Base-by-base conservation (phyloP, 352 stramenopile species). In the Pythium insidiosum region DNA sequence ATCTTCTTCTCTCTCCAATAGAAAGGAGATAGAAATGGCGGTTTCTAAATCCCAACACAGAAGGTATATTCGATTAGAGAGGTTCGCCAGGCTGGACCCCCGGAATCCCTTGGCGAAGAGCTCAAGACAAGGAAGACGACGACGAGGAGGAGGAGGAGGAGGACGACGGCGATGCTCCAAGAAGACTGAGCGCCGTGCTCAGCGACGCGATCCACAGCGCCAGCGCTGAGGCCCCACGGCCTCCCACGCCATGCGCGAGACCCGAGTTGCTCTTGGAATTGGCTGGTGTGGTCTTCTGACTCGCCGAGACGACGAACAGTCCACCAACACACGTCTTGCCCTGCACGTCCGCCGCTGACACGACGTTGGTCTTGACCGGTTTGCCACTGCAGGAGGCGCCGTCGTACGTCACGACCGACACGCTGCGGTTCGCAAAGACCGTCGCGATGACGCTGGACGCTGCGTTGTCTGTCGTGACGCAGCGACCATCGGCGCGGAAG, bases 401-500 rank as follows among this genome's bases (percentile, higher is more conserved):
- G 18, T 41, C 47, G 36, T 62, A 74, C 5, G 56, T 75, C 33
- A 36, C 21, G 33, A 81, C 47, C 15, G 58, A 47, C 2, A 48
- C 65, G 5, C 62, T 70, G 26, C 53, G 57, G 50, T 75, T 50
- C 6, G 42, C 21, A 18, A 35, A 39, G 11, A 75, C 31, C 12
- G 39, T 60, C 1, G 65, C 68, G 9, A 51, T 54, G 26, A 81
- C 38, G 23, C 60, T 77, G 18, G 66, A 75, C 3, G 38, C 38
- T 15, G 56, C 55, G 30, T 71, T 71, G 42, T 77, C 63, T 1
- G 57, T 59, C 12, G 50, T 43, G n/a, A 77, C 43, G 31, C 66
- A 81, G 23, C 55, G 70, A 1, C 50, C 57, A 22, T 77, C 66
- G 3, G 63, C 66, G 5, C 67, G 36, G 41, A 73, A 75, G 6